Conservation (phyloP, 2,329 filamentous ascomycete species). For the Trichophyton schoenleinii region DNA sequence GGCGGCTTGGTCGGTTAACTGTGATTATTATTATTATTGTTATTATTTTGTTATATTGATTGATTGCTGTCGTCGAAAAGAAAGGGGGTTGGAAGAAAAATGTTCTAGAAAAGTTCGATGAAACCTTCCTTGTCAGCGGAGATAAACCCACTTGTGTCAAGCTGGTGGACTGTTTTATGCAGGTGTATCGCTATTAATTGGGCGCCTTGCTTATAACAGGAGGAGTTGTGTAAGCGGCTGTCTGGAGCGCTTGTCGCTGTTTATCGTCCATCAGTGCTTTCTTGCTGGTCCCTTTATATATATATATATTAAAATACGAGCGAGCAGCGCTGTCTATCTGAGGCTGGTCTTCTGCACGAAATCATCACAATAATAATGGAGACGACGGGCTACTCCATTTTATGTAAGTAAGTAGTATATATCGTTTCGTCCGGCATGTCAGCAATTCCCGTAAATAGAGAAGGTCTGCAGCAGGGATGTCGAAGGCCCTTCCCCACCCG, state of each 20-base stretch:
- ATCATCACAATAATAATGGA: neutral
- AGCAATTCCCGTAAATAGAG: neutral
- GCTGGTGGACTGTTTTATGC: neutral
- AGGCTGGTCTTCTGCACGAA: neutral
- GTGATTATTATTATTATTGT: neutral
- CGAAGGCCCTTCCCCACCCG: neutral
- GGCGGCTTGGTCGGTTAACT: neutral
- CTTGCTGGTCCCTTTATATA: no score
- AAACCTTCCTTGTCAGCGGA: conserved; percentile 2
- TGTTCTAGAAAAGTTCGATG: neutral
- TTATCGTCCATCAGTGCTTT: no score
- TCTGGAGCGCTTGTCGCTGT: neutral
- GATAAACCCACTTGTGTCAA: neutral
- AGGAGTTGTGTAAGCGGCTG: neutral
- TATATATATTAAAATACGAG: no score
- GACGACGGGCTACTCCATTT: neutral
- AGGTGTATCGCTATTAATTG: neutral
- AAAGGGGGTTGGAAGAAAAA: neutral
- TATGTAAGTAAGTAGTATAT: neutral
- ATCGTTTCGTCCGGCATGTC: no score
- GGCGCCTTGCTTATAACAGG: neutral
- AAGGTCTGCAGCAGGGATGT: neutral
- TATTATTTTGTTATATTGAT: no score
- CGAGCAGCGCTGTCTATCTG: no score
- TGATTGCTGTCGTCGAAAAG: no score